A percentile compares a stretch with the other conserved stretches of the same genome.
These are phyloP conservation scores for Chrysoporthe deuterocubensis DNA, from an alignment of 2,329 filamentous ascomycete genomes.

Conservation along the genomic window DNA sequence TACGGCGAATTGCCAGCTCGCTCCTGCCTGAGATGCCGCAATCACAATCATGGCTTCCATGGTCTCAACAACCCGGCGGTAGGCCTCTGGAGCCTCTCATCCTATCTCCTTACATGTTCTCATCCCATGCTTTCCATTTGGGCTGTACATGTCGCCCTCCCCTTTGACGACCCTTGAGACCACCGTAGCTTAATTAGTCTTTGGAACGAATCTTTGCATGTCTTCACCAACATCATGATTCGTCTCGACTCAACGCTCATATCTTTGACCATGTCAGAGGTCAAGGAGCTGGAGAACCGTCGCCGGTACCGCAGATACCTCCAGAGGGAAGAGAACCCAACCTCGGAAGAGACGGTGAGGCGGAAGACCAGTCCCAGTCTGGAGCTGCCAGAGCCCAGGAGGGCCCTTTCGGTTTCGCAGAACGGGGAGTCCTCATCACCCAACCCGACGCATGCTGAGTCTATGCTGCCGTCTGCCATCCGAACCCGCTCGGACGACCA, in stretches of 20 bases:
- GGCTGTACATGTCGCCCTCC: neutral
- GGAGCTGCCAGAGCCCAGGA: conserved; percentile 4
- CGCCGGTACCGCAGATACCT: conserved; percentile 41
- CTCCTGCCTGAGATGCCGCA: neutral
- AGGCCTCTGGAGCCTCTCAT: neutral
- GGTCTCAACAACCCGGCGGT: neutral
- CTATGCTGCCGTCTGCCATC: conserved; percentile 11
- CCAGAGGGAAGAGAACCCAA: conserved; percentile 32
- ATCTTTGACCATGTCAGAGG: conserved; percentile 45
- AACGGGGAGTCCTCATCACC: conserved; percentile 16
- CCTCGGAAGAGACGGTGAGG: conserved; percentile 28
- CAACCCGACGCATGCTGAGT: conserved; percentile 5
- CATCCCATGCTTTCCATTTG: neutral
- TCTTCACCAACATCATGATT: conserved; percentile 41
- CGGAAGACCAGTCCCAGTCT: conserved; percentile 19
- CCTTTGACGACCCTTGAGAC: neutral
- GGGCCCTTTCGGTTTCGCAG: conserved; percentile 14
- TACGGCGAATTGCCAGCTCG: neutral
- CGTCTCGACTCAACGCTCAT: conserved; percentile 46
- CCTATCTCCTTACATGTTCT: neutral
- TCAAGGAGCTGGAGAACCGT: conserved; percentile 44
- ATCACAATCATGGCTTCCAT: neutral
- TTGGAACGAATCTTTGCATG: neutral
- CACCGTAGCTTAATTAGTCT: neutral
- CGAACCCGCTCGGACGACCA: neutral